phyloP scores from a whole-genome alignment of 23 red algal species.

The Agarophyton chilense region DNA sequence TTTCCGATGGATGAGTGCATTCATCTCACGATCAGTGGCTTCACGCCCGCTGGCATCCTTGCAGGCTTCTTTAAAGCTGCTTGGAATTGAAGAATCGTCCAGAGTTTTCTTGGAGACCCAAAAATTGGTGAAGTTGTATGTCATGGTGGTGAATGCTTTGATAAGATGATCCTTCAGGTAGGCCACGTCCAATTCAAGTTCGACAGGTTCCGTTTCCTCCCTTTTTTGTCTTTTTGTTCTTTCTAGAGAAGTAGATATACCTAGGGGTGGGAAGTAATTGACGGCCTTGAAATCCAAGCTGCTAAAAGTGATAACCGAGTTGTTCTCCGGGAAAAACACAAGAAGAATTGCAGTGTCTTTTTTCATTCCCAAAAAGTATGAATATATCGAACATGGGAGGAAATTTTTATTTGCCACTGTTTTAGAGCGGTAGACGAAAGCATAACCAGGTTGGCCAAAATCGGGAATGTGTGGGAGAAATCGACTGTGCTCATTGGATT shows the following conservation, averaged over 20 bases:
- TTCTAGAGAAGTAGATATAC: background rate
- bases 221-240: background rate
- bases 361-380: constrained; percentile 10
- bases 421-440: too few relatives aligned
- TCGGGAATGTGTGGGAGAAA: background rate
- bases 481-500: background rate
- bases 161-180: background rate
- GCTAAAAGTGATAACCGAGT: background rate
- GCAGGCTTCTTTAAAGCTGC: background rate
- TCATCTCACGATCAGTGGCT: background rate
- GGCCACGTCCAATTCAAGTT: background rate
- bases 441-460: too few relatives aligned
- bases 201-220: background rate
- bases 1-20: background rate
- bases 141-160: background rate
- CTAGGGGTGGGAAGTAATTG: background rate
- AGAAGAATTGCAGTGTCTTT: background rate
- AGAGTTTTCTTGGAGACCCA: background rate
- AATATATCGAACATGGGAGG: background rate
- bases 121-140: background rate
- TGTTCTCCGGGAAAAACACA: background rate
- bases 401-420: too few relatives aligned
- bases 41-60: background rate
- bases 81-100: background rate
- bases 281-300: background rate